phyloP scores from a whole-genome alignment of 2,329 filamentous ascomycete species.

The Diaporthe sp. region DNA sequence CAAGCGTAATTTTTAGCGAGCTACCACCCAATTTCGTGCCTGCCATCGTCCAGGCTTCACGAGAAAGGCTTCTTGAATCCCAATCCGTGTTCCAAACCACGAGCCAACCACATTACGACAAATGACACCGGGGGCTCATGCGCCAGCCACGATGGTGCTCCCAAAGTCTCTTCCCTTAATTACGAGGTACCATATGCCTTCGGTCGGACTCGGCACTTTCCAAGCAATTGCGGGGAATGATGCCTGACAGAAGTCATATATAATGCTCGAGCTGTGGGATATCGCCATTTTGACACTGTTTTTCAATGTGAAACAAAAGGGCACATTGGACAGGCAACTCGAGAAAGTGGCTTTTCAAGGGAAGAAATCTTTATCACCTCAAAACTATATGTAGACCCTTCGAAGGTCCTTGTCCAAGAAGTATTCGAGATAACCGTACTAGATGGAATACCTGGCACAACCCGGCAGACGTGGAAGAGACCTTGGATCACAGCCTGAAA shows the following conservation, averaged over 20 bases:
- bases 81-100: background rate
- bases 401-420: background rate
- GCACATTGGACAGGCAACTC: slow-evolving; percentile 45
- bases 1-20: too few species aligned
- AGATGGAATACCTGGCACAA: slow-evolving; percentile 30
- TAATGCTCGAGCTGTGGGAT: slow-evolving; percentile 43
- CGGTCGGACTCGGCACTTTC: slow-evolving; percentile 9
- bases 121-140: background rate
- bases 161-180: slow-evolving; percentile 11
- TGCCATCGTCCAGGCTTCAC: too few species aligned
- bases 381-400: slow-evolving; percentile 39
- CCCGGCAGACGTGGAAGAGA: slow-evolving; percentile 41
- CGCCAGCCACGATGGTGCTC: slow-evolving; percentile 30
- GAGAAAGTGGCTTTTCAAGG: slow-evolving; percentile 44
- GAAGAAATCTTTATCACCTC: slow-evolving; percentile 45
- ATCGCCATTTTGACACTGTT: slow-evolving; percentile 45
- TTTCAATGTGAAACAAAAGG: slow-evolving; percentile 42
- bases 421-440: background rate
- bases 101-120: background rate
- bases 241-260: slow-evolving; percentile 35
- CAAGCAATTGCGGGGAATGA: background rate
- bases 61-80: too few species aligned
- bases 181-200: slow-evolving; percentile 23
- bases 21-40: too few species aligned
- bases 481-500: slow-evolving; percentile 42